Conservation (phyloP, 2,329 filamentous ascomycete genomes). For the Nigrospora oryzae region DNA sequence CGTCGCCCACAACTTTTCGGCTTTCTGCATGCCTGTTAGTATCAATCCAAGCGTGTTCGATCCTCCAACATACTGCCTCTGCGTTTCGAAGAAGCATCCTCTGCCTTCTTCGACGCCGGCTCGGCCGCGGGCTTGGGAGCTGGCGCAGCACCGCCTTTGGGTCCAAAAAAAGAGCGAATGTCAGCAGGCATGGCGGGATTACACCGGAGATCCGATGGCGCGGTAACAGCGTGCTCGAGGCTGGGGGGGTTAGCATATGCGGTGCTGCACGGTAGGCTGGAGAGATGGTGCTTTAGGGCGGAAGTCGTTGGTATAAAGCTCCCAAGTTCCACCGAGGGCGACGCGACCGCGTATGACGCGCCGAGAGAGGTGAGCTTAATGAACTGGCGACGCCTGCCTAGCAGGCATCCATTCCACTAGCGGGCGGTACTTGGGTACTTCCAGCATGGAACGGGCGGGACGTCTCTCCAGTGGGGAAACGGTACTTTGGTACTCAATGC, state of each 20-base stretch:
- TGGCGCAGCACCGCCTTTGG: conserved; percentile 55
- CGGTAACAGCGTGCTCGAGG: too few relatives aligned
- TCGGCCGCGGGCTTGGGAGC: conserved; percentile 17
- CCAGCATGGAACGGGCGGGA: too few relatives aligned
- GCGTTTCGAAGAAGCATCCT: conserved; percentile 33
- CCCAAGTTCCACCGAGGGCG: too few relatives aligned
- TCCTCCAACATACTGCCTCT: conserved; percentile 32
- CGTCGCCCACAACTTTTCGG: conserved; percentile 71
- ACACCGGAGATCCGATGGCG: too few relatives aligned
- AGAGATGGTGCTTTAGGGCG: background rate
- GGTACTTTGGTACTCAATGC: background rate
- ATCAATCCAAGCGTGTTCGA: background rate
- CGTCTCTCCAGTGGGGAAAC: background rate
- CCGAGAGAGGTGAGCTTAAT: conserved; percentile 2
- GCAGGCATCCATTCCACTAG: too few relatives aligned
- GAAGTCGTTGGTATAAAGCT: background rate
- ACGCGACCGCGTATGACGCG: conserved; percentile 9
- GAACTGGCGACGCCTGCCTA: too few relatives aligned
- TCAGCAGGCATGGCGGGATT: conserved; percentile 42
- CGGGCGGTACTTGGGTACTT: too few relatives aligned
- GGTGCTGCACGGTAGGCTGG: too few relatives aligned
- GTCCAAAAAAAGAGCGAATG: conserved; percentile 85
- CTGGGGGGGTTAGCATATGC: too few relatives aligned
- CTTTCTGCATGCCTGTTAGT: conserved; percentile 24
- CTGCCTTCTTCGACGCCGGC: conserved; percentile 34